phyloP scores from a whole-genome alignment of 148 eudicot species.

The Rhododendron molle region DNA sequence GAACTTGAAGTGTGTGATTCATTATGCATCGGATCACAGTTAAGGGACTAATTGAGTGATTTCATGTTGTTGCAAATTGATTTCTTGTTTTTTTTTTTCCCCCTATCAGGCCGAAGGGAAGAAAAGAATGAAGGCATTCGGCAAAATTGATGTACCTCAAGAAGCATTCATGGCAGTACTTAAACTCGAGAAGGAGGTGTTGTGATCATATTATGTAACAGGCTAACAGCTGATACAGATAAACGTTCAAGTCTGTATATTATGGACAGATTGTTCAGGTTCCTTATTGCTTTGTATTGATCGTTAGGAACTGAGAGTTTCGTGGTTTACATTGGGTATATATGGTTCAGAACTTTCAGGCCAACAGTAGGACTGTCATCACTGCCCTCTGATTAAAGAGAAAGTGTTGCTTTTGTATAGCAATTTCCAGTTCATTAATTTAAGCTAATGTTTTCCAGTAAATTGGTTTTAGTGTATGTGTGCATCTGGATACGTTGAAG shows the following conservation, averaged over 20 bases:
- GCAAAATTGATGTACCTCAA: slow-evolving; percentile 93
- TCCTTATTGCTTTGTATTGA: background rate
- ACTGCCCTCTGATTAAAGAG: background rate
- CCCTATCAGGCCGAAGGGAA: slow-evolving; percentile 86
- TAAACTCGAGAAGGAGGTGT: slow-evolving; percentile 94
- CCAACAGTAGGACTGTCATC: background rate
- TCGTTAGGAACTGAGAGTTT: background rate
- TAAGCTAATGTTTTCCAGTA: background rate
- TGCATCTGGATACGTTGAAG: background rate
- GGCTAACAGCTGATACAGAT: background rate
- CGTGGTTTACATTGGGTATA: background rate
- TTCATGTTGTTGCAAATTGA: background rate
- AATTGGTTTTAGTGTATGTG: background rate
- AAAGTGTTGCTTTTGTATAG: background rate
- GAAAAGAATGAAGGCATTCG: slow-evolving; percentile 96
- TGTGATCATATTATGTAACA: slow-evolving; percentile 33
- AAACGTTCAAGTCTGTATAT: background rate
- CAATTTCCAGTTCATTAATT: background rate
- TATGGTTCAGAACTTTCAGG: background rate
- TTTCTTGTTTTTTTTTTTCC: background rate
- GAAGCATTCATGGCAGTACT: slow-evolving; percentile 99
- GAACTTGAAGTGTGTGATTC: background rate
- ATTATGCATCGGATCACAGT: background rate
- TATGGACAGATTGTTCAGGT: background rate
- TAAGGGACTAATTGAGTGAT: background rate